Base-by-base conservation (phyloP, 2,329 filamentous ascomycete genomes). In the Exophiala oligosperma region DNA sequence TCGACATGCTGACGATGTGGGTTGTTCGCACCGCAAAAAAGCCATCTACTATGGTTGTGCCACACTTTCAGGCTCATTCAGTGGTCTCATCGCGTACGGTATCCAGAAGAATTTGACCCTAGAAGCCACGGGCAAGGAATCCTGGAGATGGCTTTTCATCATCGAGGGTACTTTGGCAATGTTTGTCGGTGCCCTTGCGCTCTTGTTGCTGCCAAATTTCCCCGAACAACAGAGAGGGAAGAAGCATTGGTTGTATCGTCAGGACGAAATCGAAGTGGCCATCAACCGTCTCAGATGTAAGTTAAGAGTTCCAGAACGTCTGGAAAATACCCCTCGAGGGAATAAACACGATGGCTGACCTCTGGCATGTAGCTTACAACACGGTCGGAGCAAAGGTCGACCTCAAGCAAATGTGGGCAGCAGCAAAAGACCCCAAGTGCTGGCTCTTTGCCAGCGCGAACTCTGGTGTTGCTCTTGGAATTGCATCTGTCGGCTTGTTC, bases 61-160 rank as follows among this genome's bases (percentile, higher is more conserved):
- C 0, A 76, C 90, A 26, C 81, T 91, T 23, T 87, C 85, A 0
- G 87, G 87, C 2, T 87, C 88, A 1, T 91, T 91, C 66, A 88
- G 86, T 0, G 88, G 86, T 1, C 72, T 87, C 7, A 82, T 87
- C 38, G 79, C 83, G 1, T 83, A 83, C 0, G 84, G 87, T 11
- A 88, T 92, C 53, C 85, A 82, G 0, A 75, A 77, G n/a, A 83
- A 86, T 49, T 81, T 91, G 77, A 79, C 87, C 58, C 79, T 82
- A 1, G 62, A 62, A 9, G 40, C 49, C 2, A 35, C 32, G 8
- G 86, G 86, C 0, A 72, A 87, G 1, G 72, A 77, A 1, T 84
- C 86, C 1, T 91, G 69, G 71, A 77, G 85, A 11, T 87, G 82
- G 82, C 74, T 89, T 0, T 89, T 89, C 73, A 85, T 90, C 57